Base-by-base conservation (phyloP, 192 early-diverging fungal species). In the Spizellomyces punctatus region DNA sequence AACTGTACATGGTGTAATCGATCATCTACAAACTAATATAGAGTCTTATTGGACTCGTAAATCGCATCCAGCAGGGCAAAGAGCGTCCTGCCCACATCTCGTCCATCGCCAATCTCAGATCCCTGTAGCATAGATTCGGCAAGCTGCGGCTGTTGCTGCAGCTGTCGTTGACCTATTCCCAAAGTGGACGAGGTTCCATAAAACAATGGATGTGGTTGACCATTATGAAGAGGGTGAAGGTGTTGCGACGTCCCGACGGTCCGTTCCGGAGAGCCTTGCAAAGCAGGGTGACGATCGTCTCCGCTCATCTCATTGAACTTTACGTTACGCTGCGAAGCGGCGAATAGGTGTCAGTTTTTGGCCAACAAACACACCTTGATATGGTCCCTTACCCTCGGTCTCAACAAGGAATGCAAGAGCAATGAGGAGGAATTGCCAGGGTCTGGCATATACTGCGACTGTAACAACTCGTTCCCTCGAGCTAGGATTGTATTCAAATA, bases 401-500 rank as follows among this genome's bases (percentile, higher is more conserved):
- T 21, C 56, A 67, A 50, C 10, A 74, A 44, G 1, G 72, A 74
- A 27, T 67, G 58, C n/a, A 74, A 59, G 19, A 74, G 46, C 56
- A 74, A 7, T 17, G 55, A 68, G 3, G 72, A 67, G 8, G 61
- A 72, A 56, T 66, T 57, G 50, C 46, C 64, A 17, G 47, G 14
- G 46, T 49, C 64, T 16, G 16, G 64, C 45, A 66, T 55, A 66
- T 17, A 66, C 7, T 55, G 50, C n/a, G 45, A 46, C 17, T 46
- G 46, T 57, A 49, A 16, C 46, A 46, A 16, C 17, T 55, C 64
- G 7, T 66, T 16, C 16, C 45, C 50, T 41, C 75, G 46, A 10
- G 65, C n/a, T 16, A 86, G 50, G 8, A 92, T 80, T 5, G 86
- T 83, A 45, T 89, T 86, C 21, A 96, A 74, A 66, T 93, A 98